Evolutionary conservation across 345 rosid species (phyloP).

Genomic region (Iberis pinnata): DNA sequence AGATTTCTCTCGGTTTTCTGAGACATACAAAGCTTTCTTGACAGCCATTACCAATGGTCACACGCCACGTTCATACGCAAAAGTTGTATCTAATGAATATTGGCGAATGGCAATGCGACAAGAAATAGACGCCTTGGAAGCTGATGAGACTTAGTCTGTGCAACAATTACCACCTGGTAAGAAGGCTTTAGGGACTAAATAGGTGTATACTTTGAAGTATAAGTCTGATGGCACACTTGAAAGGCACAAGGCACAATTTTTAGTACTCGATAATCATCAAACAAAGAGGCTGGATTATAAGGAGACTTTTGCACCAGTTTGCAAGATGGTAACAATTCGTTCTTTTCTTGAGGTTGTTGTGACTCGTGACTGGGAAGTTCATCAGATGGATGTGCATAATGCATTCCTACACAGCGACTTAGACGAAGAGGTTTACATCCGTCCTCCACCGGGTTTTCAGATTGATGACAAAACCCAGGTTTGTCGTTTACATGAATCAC

Average conservation of each 20-base stretch:
- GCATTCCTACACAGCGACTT: too few species aligned
- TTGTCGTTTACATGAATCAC: too few species aligned
- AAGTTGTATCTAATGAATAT: background rate
- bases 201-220: background rate
- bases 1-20: background rate
- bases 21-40: background rate
- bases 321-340: background rate
- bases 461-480: too few species aligned
- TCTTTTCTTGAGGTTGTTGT: too few species aligned
- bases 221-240: background rate
- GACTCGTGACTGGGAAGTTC: too few species aligned
- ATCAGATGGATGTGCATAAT: too few species aligned
- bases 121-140: background rate
- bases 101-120: background rate
- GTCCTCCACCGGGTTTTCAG: too few species aligned
- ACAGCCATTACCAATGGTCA: background rate
- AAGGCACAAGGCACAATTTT: too few species aligned
- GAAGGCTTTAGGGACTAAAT: background rate
- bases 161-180: background rate
- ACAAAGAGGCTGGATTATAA: background rate
- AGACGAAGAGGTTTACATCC: too few species aligned
- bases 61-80: background rate
- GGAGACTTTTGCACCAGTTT: background rate
- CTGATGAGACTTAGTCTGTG: background rate
- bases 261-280: background rate